Base-by-base conservation (phyloP, 2,329 filamentous ascomycete genomes). In the Diaporthe sp. region DNA sequence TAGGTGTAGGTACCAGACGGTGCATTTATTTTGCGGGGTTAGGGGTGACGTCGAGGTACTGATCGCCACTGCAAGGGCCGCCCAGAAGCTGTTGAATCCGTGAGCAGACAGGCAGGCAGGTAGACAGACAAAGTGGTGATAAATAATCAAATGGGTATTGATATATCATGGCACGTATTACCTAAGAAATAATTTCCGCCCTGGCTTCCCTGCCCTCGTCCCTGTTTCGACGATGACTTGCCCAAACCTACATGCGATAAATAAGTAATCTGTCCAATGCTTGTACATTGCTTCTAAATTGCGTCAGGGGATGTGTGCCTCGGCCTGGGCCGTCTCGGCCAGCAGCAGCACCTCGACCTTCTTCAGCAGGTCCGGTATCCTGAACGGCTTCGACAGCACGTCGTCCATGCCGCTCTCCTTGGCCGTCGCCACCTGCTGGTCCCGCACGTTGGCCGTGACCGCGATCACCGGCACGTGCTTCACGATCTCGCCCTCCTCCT, bases 311-410 rank as follows among this genome's bases (percentile, higher is more conserved):
- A 68, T 68, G 17, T 68, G 65, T 17, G 31, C 46, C 65, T 37
- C 65, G 12, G 46, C 65, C 46, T 68, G 31, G 15, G 46, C 31
- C 31, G 70, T 22, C 28, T 68, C 75, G 17, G 75, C 62, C 62
- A 73, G 25, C 28, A 81, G 67, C 69, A 86, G 76, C 19, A 78
- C 75, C 62, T 82, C 80, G 61, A 88, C 84, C 79, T 86, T 87
- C 34, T 72, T 73, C 25, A 87, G 78, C 51, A 89, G 78, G 37
- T 89, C 87, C 0, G 83, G 81, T 70, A 89, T 88, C 28, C 85
- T 82, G 77, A 92, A 92, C 2, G 90, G 90, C 79, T 92, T 92
- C 0, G 87, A 86, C 7, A 92, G 87, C 9, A 91, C 86, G 80
- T 88, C 87, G 77, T 90, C 87, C 83, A 86, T 85, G 1, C 86